Percentiles rank a stretch among this genome's conserved stretches.
These are phyloP conservation scores for Plicaturopsis crispa DNA, from an alignment of 768 basidiomycete species.

Conservation along the genomic window DNA sequence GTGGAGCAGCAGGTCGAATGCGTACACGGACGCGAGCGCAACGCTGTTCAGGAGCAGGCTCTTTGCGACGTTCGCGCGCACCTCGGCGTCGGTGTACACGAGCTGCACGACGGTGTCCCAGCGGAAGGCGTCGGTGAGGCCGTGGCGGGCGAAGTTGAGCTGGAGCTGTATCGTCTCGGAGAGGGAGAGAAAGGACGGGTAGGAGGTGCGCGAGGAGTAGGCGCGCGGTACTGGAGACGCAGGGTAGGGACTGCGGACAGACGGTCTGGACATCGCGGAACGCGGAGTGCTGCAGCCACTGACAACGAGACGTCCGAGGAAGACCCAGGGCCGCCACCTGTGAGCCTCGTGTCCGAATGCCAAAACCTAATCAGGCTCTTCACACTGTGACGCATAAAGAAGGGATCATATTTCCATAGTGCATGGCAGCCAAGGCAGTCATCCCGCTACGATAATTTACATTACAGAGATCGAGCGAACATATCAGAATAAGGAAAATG, in stretches of 20 bases:
- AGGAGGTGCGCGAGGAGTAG: slow-evolving; percentile 41
- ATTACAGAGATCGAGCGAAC: too few species aligned
- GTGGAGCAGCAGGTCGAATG: slow-evolving; percentile 65
- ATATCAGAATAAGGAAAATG: too few species aligned
- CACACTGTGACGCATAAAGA: too few species aligned
- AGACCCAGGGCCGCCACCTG: too few species aligned
- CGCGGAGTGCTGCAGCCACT: too few species aligned
- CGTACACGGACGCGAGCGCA: slow-evolving; percentile 65
- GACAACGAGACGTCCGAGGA: too few species aligned
- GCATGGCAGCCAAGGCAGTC: too few species aligned
- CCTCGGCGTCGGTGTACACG: slow-evolving; percentile 63
- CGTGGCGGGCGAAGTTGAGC: slow-evolving; percentile 46
- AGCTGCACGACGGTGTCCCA: slow-evolving; percentile 60
- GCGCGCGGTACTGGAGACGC: slow-evolving; percentile 30
- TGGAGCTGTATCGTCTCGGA: slow-evolving; percentile 56
- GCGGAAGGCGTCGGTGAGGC: slow-evolving; percentile 64
- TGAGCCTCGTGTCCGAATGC: too few species aligned
- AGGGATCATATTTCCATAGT: too few species aligned
- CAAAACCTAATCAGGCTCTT: too few species aligned
- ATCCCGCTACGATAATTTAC: too few species aligned
- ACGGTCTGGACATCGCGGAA: slow-evolving; percentile 17
- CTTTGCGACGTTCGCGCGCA: slow-evolving; percentile 69
- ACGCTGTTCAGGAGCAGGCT: slow-evolving; percentile 66
- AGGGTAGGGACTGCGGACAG: slow-evolving; percentile 17
- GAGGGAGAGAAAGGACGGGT: slow-evolving; percentile 65